A percentile compares a stretch with the other conserved stretches of the same genome.
Evolutionary conservation across 192 early-diverging fungal species (phyloP).

Genomic region (Coemansia sp.): DNA sequence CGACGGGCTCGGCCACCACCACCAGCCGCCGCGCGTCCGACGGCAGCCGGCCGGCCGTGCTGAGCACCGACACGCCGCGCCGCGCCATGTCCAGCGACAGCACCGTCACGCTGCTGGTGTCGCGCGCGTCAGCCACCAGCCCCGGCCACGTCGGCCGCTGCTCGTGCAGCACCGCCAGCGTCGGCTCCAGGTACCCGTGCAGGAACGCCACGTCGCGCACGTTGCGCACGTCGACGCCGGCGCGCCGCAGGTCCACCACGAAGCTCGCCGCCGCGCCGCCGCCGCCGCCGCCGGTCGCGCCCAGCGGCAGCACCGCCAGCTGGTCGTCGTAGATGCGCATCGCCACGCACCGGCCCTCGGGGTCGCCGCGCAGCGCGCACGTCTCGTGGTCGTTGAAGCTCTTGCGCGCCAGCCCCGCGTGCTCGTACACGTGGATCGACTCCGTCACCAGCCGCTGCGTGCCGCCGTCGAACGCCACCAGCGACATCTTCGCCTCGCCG

Average conservation of each 20-base stretch:
- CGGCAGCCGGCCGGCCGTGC: slow-evolving; percentile 71
- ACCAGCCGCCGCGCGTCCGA: slow-evolving; percentile 73
- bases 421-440: slow-evolving; percentile 96
- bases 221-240: slow-evolving; percentile 64
- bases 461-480: slow-evolving; percentile 78
- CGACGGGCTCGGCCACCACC: slow-evolving; percentile 78
- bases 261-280: slow-evolving; percentile 56
- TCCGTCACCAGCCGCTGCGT: slow-evolving; percentile 81
- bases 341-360: slow-evolving; percentile 83
- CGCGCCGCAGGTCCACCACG: slow-evolving; percentile 62
- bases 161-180: slow-evolving; percentile 90
- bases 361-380: slow-evolving; percentile 66
- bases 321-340: slow-evolving; percentile 85
- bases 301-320: slow-evolving; percentile 86
- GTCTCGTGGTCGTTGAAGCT: slow-evolving; percentile 25
- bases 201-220: slow-evolving; percentile 91
- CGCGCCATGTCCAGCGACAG: slow-evolving; percentile 82
- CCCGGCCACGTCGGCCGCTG: slow-evolving; percentile 84
- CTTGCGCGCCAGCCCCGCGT: slow-evolving; percentile 83
- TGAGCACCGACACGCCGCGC: slow-evolving; percentile 78
- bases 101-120: slow-evolving; percentile 73
- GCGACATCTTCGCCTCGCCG: slow-evolving; percentile 73
- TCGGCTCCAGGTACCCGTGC: slow-evolving; percentile 88
- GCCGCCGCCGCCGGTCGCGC: slow-evolving; percentile 58
- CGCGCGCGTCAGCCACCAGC: slow-evolving; percentile 54